Base-by-base conservation (phyloP, 1,139 yeast species). In the Pichia sp. region DNA sequence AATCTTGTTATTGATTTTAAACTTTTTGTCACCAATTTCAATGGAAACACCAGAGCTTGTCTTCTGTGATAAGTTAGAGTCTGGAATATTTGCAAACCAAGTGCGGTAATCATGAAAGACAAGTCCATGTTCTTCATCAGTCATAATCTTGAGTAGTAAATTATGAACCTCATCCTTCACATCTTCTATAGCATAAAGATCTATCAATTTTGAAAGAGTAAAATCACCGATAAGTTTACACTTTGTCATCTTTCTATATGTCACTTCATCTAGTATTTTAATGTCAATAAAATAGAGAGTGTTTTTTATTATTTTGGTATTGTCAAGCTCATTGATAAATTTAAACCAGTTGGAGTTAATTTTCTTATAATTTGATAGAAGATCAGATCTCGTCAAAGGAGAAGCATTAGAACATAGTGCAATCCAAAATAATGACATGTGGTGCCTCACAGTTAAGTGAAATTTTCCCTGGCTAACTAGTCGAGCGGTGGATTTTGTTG, bases 191-290 rank as follows among this genome's bases (percentile, higher is more conserved):
- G 65, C 57, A 45, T 77, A 78, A 2, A 84, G 57, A 4, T 72
- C 69, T 30, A 76, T 74, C 28, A 84, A 53, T 43, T 77, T 77
- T 28, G 71, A 69, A 50, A 88, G 59, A 24, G 82, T 75, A 68
- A 84, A 76, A 54, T 89, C 97, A 53, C 84, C 86, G 53, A 89
- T 73, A 17, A 88, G 72, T 49, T 77, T 77, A 51, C 86, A 74
- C 57, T 88, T 89, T 1, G 88, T 74, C 43, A 80, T 67, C 53
- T 79, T 80, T 49, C 77, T 74, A 54, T 79, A 82, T 14, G 74
- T 67, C 1, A 67, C 56, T 51, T 89, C 96, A 25, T 62, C 59
- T 31, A 86, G 56, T 2, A 89, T 69, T 25, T 66, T 64, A 1
- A 63, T 54, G 14, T 68, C 73, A 41, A 86, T 62, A 26, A 77